Evolutionary conservation across 768 basidiomycete genomes (phyloP), one percentile per base, ranked within the genome.

Genomic region (Pholiota microspora): DNA sequence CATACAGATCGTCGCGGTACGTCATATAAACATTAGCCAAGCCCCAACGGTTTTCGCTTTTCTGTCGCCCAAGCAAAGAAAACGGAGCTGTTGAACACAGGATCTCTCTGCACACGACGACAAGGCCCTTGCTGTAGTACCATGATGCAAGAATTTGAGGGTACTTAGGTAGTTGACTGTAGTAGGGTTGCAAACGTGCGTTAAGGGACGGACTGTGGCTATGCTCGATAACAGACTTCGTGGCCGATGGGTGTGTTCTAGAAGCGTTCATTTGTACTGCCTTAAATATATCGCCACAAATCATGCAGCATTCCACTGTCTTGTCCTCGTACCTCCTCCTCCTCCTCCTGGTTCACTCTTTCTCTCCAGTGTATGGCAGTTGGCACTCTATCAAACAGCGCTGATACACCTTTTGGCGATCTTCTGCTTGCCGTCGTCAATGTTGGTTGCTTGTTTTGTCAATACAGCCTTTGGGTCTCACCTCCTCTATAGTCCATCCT

Each of bases 401-500:
- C 42, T 5, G 51, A 46, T 15, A 64, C 62, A 9, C 64, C 64
- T 6, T 66, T 66, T 45, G 53, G 53, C 18, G 55, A 61, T 28
- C 61, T 66, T 25, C 47, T 66, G 23, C 45, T 66, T 25, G 64
- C 60, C n/a, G 61, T 66, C 34, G 60, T 65, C 59, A 67, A 65
- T 48, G 67, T 67, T 24, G 13, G 65, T 63, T 15, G 21, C 35
- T 3, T 12, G 28, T 7, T 12, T 18, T 27, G 16, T 12, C 16
- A 13, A 31, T 34, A 27, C n/a, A 8, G 15, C 42, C 40, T 10
- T 28, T 21, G n/a, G 25, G 42, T 31, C 23, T 56, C 21, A 40
- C 25, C 47, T 18, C 35, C 4, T 55, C 76, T 4, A 75, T 13
- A 95, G 92, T 92, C 92, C 7, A 94, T 96, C 57, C 74, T 91